These are phyloP conservation scores for Clonostachys rosea DNA, from an alignment of 2,329 filamentous ascomycete species.

Conservation along the genomic window DNA sequence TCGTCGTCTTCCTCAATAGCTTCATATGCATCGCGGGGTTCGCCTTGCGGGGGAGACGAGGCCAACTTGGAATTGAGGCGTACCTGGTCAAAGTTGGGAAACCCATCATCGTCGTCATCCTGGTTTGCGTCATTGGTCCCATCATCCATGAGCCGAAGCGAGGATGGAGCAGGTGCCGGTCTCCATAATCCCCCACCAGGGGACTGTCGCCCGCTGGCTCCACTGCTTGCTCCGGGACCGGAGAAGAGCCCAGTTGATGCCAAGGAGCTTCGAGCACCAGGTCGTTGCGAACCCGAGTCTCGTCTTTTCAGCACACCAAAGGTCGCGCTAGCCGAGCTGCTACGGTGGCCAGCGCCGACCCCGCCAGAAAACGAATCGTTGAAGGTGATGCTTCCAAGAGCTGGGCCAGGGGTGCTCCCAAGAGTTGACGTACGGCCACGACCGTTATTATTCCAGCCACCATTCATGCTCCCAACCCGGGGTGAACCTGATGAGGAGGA, in stretches of 20 bases:
- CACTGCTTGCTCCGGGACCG: constrained; percentile 2
- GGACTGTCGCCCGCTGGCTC: not conserved
- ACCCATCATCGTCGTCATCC: constrained; percentile 44
- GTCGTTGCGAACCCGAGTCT: constrained; percentile 16
- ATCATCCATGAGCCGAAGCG: constrained; percentile 36
- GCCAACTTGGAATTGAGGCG: constrained; percentile 11
- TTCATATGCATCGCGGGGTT: not conserved
- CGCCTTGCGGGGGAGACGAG: not conserved
- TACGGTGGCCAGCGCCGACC: constrained; percentile 23
- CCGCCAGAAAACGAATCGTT: constrained; percentile 29
- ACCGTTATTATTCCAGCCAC: constrained; percentile 6
- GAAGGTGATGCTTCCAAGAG: constrained; percentile 18
- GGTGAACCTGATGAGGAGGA: constrained; percentile 28
- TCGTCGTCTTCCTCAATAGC: not conserved
- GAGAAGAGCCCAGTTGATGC: constrained; percentile 2
- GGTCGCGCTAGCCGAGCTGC: constrained; percentile 36
- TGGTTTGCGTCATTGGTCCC: constrained; percentile 21
- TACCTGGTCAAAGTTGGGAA: constrained; percentile 46
- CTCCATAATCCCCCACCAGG: constrained; percentile 14
- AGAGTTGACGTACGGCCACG: constrained; percentile 29
- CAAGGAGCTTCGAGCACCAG: constrained; percentile 1
- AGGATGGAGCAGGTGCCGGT: constrained; percentile 28
- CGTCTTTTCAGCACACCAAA: constrained; percentile 17
- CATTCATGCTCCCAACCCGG: constrained; percentile 15
- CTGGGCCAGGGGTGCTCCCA: not conserved